phyloP scores from a whole-genome alignment of 75 land plant species.

The Larix kaempferi region DNA sequence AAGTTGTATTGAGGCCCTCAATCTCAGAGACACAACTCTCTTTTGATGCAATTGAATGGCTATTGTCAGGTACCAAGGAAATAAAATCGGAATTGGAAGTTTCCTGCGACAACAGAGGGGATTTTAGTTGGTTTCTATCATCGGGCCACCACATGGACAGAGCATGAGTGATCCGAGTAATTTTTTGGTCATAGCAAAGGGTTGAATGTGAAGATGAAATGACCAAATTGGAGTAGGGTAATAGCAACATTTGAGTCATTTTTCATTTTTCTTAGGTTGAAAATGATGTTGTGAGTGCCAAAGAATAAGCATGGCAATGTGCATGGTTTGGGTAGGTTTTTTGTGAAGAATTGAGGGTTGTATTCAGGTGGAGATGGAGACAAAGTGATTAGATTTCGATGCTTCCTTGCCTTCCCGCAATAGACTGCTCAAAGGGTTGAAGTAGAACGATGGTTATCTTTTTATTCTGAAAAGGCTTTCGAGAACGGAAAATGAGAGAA shows the following conservation, averaged over 20 bases:
- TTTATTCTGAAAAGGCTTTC: neutral
- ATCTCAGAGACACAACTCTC: neutral
- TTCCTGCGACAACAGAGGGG: conserved; percentile 21
- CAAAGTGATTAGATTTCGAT: neutral
- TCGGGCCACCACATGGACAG: too few species aligned
- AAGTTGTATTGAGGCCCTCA: neutral
- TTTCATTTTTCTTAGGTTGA: neutral
- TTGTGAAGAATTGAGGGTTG: neutral
- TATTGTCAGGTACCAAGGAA: too few species aligned
- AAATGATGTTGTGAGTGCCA: neutral
- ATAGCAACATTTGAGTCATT: too few species aligned
- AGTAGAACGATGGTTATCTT: conserved; percentile 7
- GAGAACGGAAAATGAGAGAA: neutral
- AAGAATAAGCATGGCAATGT: neutral
- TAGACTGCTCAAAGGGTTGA: conserved; percentile 17
- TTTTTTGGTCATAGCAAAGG: too few species aligned
- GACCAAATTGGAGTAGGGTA: too few species aligned
- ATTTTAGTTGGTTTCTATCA: conserved; percentile 5
- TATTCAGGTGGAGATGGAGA: neutral
- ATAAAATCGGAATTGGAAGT: conserved; percentile 17
- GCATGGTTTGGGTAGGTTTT: neutral
- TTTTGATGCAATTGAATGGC: neutral
- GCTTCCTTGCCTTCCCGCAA: conserved; percentile 19
- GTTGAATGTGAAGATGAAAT: too few species aligned
- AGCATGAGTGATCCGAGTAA: too few species aligned